Conservation (phyloP, 345 rosid species). For the Physaria fendleri region DNA sequence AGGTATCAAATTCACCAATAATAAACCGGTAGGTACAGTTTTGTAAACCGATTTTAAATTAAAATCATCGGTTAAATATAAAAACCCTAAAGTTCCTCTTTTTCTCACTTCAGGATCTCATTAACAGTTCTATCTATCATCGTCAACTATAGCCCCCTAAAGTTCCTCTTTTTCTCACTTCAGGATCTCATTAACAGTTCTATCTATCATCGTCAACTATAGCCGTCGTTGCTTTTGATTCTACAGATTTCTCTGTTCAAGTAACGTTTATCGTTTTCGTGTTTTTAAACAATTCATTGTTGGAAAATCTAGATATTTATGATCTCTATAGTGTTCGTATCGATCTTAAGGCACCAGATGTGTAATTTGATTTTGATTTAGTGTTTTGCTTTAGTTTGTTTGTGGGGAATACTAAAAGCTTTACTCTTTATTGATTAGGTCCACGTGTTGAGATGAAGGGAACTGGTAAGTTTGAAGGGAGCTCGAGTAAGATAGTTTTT, state of each 20-base stretch:
- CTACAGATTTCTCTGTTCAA: not conserved
- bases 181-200: not conserved
- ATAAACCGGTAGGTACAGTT: constrained; percentile 8
- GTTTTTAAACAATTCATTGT: no score
- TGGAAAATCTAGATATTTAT: not conserved
- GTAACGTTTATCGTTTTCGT: not conserved
- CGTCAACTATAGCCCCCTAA: not conserved
- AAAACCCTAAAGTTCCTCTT: constrained; percentile 7
- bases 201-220: not conserved
- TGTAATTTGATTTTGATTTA: not conserved
- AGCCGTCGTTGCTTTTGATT: not conserved
- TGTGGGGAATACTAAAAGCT: not conserved
- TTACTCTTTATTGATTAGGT: not conserved
- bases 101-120: not conserved
- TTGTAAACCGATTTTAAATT: not conserved
- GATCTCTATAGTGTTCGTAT: not conserved
- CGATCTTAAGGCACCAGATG: not conserved
- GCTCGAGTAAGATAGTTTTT: constrained; percentile 24
- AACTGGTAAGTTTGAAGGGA: constrained; percentile 19
- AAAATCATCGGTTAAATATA: not conserved
- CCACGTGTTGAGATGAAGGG: constrained; percentile 7
- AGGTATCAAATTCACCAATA: not conserved
- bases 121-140: not conserved
- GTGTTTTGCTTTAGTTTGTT: not conserved
- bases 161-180: not conserved